Evolutionary conservation across 345 rosid genomes (phyloP).

Genomic region (Gossypium herbaceum): DNA sequence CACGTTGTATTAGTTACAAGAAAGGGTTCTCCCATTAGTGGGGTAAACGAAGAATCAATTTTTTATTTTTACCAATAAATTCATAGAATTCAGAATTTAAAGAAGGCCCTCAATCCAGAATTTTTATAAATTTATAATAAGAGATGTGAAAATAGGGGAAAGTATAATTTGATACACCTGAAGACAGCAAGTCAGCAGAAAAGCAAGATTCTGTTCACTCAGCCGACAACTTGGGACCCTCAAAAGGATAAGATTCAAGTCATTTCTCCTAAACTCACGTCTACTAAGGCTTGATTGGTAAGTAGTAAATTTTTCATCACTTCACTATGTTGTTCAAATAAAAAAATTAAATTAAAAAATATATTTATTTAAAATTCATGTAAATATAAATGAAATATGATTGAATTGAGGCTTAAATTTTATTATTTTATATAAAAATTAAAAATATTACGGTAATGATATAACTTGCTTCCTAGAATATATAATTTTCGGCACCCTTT

Average conservation of each 20-base stretch:
- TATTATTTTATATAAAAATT: no score
- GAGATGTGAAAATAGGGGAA: neutral
- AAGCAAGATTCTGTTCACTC: neutral
- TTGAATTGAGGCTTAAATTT: no score
- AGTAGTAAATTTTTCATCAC: no score
- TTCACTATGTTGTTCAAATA: no score
- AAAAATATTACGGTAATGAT: no score
- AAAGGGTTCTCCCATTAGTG: slow-evolving; percentile 2
- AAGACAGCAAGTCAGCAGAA: neutral
- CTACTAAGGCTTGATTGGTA: neutral
- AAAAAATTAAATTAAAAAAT: no score
- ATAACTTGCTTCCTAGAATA: no score
- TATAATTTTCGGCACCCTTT: rapidly evolving
- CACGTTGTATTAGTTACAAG: slow-evolving; percentile 10
- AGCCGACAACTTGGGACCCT: neutral
- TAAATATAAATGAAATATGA: no score
- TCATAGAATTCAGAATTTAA: no score
- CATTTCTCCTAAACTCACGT: neutral
- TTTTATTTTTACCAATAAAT: neutral
- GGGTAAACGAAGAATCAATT: neutral
- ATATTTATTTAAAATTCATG: no score
- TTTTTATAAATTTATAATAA: no score
- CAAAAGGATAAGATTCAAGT: neutral
- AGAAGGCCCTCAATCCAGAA: no score
- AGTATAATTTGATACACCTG: neutral